Percentiles rank a stretch among this genome's conserved stretches.
Evolutionary conservation across 2,329 filamentous ascomycete genomes (phyloP).

Genomic region (Emergomyces orientalis): DNA sequence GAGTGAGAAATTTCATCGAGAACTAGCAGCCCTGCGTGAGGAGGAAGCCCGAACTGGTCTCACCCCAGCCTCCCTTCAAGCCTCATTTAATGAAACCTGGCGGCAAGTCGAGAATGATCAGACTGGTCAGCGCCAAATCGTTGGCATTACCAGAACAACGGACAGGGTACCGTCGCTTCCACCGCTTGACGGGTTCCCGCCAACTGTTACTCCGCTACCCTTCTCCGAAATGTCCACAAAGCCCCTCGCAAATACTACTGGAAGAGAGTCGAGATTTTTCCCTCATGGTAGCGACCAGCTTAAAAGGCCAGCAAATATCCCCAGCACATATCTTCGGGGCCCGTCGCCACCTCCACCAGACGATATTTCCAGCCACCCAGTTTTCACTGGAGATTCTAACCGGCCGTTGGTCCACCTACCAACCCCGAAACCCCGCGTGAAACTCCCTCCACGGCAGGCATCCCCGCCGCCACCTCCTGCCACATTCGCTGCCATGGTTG

Average conservation of each 20-base stretch:
- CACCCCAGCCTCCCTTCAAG: slow-evolving; percentile 26
- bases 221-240: slow-evolving; percentile 29
- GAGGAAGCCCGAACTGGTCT: slow-evolving; percentile 27
- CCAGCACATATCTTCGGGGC: slow-evolving; percentile 28
- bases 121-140: slow-evolving; percentile 31
- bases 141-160: slow-evolving; percentile 29
- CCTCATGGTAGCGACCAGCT: slow-evolving; percentile 32
- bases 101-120: slow-evolving; percentile 37
- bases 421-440: slow-evolving; percentile 62
- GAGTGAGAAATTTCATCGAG: slow-evolving; percentile 32
- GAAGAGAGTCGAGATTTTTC: slow-evolving; percentile 42
- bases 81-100: slow-evolving; percentile 39
- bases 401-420: slow-evolving; percentile 51
- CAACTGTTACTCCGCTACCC: slow-evolving; percentile 28
- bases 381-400: slow-evolving; percentile 41
- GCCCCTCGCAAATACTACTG: slow-evolving; percentile 26
- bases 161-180: slow-evolving; percentile 22
- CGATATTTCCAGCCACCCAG: slow-evolving; percentile 46
- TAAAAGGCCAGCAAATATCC: slow-evolving; percentile 26
- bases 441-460: slow-evolving; percentile 56
- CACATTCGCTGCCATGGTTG: slow-evolving; percentile 37
- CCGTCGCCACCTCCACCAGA: slow-evolving; percentile 51
- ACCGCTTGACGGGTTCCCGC: slow-evolving; percentile 29
- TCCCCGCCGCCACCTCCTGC: slow-evolving; percentile 37
- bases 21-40: slow-evolving; percentile 32